Base-by-base conservation (phyloP, 805 yeast genomes). In the Debaryomyces prosopidis region DNA sequence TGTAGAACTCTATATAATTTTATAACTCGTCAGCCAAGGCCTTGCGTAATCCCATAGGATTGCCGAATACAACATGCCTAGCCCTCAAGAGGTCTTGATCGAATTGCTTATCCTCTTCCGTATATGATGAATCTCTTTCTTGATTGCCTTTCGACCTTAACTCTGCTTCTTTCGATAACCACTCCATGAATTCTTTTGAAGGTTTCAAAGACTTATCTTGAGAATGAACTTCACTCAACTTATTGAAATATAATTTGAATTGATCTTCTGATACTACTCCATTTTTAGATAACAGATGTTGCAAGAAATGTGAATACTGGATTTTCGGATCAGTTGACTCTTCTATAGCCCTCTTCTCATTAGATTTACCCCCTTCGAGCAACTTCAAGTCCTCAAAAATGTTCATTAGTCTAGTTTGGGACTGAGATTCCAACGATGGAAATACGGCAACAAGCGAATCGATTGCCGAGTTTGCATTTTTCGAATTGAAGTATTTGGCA, bases 51-150 rank as follows among this genome's bases (percentile, higher is more conserved):
- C 85, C 95, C 57, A 78, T 71, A 15, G 87, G 88, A 55, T 89
- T 89, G 1, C 96, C 96, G 66, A 89, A 89, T 1, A 84, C 79
- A 17, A 66, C 59, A 59, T 88, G 92, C 55, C 95, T 77, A 12
- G 69, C 68, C n/a, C 54, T 54, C 27, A 65, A 43, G 59, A 69
- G 50, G 50, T 65, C 56, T 12, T 46, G 55, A 51, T 60, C 68
- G 47, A 81, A 65, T 26, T 68, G 73, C 23, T 61, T 52, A 45
- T 77, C 77, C 2, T 57, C 48, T 2, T 43, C 53, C 1, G 65
- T 44, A 39, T 59, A 51, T 65, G 66, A 53, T 27, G 63, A 63
- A 41, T 65, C 68, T 48, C 71, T 63, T 45, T 54, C 50, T 23
- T 48, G 54, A 15, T 53, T 28, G 8, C 56, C 60, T 18, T 56